Base-by-base conservation (phyloP, 2,329 filamentous ascomycete genomes). In the Monosporascus sp. region DNA sequence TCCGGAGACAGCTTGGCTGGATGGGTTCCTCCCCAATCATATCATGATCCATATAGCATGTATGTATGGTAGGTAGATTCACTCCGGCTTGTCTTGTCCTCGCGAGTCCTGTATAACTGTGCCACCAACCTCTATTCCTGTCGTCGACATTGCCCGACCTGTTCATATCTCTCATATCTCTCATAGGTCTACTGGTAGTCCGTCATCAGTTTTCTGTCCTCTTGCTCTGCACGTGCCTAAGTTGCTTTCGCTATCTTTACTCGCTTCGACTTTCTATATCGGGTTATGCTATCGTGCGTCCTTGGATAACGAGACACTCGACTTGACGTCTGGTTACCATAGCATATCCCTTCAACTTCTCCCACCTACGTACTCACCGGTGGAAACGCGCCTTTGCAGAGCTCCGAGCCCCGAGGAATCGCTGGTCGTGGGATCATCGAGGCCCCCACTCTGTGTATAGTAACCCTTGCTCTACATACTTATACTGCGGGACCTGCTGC, bases 141-240 rank as follows among this genome's bases (percentile, higher is more conserved):
- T 36, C 44, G 48, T 52, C 52, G 50, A 54, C 52, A 58, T 56
- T 52, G 54, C 50, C 51, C 52, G 56, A 57, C 51, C 54, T 57
- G 53, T 47, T 54, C 56, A 54, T 48, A 17, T 35, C 31, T 35
- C 27, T 14, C 31, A 35, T 41, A 17, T 8, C 17, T 6, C 38
- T 14, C 17, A 8, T 41, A 41, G 9, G 5, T 14, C 31, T 14
- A 5, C 11, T 14, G 9, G 11, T 35, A 35, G 11, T n/a, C 38
- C 17, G 3, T 20, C 38, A 18, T 41, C 17, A 17, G 9, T 41
- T 18, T 20, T 41, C 9, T 18, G 38, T 20, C 17, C 1, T 41
- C 38, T 41, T 20, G 18, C 6, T n/a, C 24, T 11, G 9, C 5
- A 25, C 43, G 38, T 41, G 5, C 18, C 17, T 6, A 18, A 24